Evolutionary conservation across 2,329 filamentous ascomycete genomes (phyloP).

Genomic region (Tolypocladium inflatum): DNA sequence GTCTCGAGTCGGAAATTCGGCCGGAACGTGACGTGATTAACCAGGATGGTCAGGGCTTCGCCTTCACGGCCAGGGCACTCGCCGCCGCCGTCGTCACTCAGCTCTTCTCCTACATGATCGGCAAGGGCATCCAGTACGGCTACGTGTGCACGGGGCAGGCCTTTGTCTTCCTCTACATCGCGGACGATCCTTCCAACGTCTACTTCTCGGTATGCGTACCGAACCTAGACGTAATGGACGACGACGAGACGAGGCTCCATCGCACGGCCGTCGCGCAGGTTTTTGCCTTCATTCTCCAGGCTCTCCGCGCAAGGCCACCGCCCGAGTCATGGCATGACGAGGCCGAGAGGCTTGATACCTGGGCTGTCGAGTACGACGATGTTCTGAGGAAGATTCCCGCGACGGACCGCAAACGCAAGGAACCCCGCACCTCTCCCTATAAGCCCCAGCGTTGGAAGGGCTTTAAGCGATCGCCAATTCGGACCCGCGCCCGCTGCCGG

Average conservation of each 20-base stretch:
- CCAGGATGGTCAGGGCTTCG: slow-evolving; percentile 17
- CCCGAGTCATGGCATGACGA: slow-evolving; percentile 19
- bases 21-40: slow-evolving; percentile 22
- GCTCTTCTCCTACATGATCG: slow-evolving; percentile 29
- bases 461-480: slow-evolving; percentile 18
- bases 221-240: slow-evolving; percentile 20
- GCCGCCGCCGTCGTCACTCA: slow-evolving; percentile 25
- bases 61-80: slow-evolving; percentile 18
- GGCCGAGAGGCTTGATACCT: slow-evolving; percentile 17
- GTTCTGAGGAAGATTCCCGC: slow-evolving; percentile 15
- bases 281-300: slow-evolving; percentile 26
- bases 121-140: slow-evolving; percentile 22
- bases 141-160: slow-evolving; percentile 24
- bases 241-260: slow-evolving; percentile 22
- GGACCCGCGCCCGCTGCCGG: slow-evolving; percentile 6
- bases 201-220: slow-evolving; percentile 23
- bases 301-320: slow-evolving; percentile 16
- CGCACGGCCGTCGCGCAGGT: slow-evolving; percentile 27
- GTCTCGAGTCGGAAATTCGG: slow-evolving; percentile 22
- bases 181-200: slow-evolving; percentile 18
- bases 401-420: slow-evolving; percentile 8
- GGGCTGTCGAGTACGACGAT: slow-evolving; percentile 23
- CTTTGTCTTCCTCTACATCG: slow-evolving; percentile 24
- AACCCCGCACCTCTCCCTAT: slow-evolving; percentile 10
- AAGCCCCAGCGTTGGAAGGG: slow-evolving; percentile 18